Evolutionary conservation across 1,284 basidiomycete species (phyloP).

Genomic region (Cutaneotrichosporon arboriforme): DNA sequence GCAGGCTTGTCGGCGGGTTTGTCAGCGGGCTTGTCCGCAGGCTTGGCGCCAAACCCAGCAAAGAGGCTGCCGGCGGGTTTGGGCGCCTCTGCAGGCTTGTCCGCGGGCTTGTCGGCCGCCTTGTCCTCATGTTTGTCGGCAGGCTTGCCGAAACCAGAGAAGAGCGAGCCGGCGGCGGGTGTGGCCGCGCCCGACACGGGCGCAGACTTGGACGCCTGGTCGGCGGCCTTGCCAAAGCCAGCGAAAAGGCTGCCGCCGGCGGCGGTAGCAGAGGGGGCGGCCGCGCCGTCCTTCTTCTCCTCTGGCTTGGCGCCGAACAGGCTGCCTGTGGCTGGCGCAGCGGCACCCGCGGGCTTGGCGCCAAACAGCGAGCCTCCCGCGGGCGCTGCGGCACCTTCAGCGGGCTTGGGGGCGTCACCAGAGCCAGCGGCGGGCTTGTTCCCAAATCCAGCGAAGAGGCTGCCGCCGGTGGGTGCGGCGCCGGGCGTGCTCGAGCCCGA

Average conservation of each 20-base stretch:
- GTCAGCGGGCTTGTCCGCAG: slow-evolving; percentile 12
- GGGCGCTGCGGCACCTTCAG: slow-evolving; percentile 23
- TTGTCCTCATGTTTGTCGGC: slow-evolving; percentile 8
- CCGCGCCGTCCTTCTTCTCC: slow-evolving; percentile 9
- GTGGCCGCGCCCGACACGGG: slow-evolving; percentile 10
- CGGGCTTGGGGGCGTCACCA: slow-evolving; percentile 17
- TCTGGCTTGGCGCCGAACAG: slow-evolving; percentile 15
- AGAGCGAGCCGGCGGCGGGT: slow-evolving; percentile 29
- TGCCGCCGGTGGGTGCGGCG: slow-evolving; percentile 3
- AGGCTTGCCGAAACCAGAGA: slow-evolving; percentile 25
- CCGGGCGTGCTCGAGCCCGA: slow-evolving; percentile 5
- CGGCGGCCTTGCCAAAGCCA: slow-evolving; percentile 23
- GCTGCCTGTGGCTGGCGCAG: slow-evolving; percentile 14
- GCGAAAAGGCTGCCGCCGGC: slow-evolving; percentile 19
- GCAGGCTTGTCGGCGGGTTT: slow-evolving; percentile 4
- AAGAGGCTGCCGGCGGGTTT: slow-evolving; percentile 2
- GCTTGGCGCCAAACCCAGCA: slow-evolving; percentile 25
- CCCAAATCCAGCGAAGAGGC: slow-evolving; percentile 21
- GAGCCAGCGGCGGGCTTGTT: slow-evolving; percentile 20
- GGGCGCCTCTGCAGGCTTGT: slow-evolving; percentile 13
- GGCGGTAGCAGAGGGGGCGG: slow-evolving; percentile 5
- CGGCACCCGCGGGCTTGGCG: slow-evolving; percentile 23
- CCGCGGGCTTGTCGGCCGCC: slow-evolving; percentile 21
- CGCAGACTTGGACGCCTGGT: slow-evolving; percentile 6
- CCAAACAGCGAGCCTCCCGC: slow-evolving; percentile 31